phyloP scores from a whole-genome alignment of 116 monocot species.

The Dioscorea cayenensis region DNA sequence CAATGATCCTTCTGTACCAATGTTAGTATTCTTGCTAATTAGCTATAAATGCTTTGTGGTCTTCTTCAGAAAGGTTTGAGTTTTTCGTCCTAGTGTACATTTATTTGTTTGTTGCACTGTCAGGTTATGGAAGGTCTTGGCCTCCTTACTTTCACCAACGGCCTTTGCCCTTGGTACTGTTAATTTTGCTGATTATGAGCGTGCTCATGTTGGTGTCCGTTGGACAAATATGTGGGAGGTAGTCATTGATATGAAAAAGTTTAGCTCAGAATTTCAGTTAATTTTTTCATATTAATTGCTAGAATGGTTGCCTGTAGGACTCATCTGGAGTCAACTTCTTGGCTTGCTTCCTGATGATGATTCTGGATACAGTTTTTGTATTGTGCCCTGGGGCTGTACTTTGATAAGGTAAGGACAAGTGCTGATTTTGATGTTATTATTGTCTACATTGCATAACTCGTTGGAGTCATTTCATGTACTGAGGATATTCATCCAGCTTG shows the following conservation, averaged over 20 bases:
- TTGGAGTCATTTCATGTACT: background rate
- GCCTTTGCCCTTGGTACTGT: slow-evolving; percentile 88
- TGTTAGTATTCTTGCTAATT: slow-evolving; percentile 37
- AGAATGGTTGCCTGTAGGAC: slow-evolving; percentile 20
- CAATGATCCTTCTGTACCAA: slow-evolving; percentile 63
- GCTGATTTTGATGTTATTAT: background rate
- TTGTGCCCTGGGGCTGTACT: slow-evolving; percentile 50
- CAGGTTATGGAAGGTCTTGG: slow-evolving; percentile 71
- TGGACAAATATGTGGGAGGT: slow-evolving; percentile 97
- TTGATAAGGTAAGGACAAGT: slow-evolving; percentile 64
- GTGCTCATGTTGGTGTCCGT: slow-evolving; percentile 87
- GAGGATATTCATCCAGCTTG: too few species aligned
- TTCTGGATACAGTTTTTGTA: slow-evolving; percentile 59
- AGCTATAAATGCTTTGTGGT: background rate
- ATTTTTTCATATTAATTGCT: slow-evolving; percentile 5
- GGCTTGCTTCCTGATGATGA: slow-evolving; percentile 75
- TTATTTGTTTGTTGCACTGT: too few species aligned
- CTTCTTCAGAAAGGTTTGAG: background rate
- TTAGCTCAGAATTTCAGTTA: slow-evolving; percentile 1
- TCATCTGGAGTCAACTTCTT: slow-evolving; percentile 92
- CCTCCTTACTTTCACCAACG: slow-evolving; percentile 83
- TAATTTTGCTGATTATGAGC: slow-evolving; percentile 97
- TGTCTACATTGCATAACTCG: background rate
- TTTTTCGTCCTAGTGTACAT: background rate
- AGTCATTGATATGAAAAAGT: background rate